Evolutionary conservation across 176 grass and related monocot genomes (phyloP).

Genomic region (Olyra latifolia): DNA sequence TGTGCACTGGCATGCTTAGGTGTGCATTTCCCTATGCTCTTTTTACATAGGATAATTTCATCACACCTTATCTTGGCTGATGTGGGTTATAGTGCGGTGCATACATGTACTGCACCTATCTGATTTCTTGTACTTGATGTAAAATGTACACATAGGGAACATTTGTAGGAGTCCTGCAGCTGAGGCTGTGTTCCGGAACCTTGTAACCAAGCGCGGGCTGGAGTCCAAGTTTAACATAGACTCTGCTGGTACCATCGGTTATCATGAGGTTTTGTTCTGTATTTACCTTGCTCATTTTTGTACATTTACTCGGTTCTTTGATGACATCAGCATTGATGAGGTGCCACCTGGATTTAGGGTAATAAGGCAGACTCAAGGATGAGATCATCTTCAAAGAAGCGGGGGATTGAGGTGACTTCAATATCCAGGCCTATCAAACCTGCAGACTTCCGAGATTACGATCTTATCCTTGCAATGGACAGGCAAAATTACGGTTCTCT

Average conservation of each 20-base stretch:
- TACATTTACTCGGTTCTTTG: not conserved
- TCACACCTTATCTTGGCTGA: not conserved
- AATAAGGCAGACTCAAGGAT: slow-evolving; percentile 84
- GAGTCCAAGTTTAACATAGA: slow-evolving; percentile 76
- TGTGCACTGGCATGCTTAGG: not conserved
- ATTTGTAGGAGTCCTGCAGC: slow-evolving; percentile 93
- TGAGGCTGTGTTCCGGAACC: slow-evolving; percentile 78
- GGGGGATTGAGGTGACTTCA: slow-evolving; percentile 87
- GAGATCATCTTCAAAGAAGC: slow-evolving; percentile 75
- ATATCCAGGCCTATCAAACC: slow-evolving; percentile 83
- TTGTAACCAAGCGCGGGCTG: slow-evolving; percentile 69
- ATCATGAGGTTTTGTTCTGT: slow-evolving; percentile 67
- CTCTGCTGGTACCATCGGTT: slow-evolving; percentile 90
- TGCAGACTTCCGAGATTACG: slow-evolving; percentile 83
- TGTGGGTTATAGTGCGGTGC: not conserved
- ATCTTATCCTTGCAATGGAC: slow-evolving; percentile 97
- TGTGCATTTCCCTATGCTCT: not conserved
- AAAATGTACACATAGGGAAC: slow-evolving; percentile 55
- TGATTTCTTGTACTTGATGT: slow-evolving; percentile 2
- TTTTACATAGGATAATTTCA: not conserved
- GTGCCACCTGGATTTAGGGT: slow-evolving; percentile 35
- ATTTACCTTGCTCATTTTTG: slow-evolving; percentile 10
- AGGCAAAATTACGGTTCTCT: slow-evolving; percentile 82
- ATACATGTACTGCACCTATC: slow-evolving; percentile 2
- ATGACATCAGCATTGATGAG: not conserved